A percentile compares a stretch with the other conserved stretches of the same genome.
Conservation (phyloP, 2,329 filamentous ascomycete species). For the Colletotrichum scovillei region DNA sequence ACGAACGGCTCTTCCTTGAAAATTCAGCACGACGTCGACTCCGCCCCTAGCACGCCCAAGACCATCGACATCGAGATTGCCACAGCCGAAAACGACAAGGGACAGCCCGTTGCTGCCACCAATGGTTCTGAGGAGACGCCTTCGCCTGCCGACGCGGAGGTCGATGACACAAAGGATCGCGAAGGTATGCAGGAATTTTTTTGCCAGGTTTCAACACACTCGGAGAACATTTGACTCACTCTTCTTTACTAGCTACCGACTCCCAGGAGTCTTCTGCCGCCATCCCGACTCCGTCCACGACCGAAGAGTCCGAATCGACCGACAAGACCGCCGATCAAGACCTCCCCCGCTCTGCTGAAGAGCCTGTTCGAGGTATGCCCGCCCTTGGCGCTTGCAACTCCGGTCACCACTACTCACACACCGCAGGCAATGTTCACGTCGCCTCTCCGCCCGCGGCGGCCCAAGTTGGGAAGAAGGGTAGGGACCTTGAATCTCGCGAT, state of each 20-base stretch:
- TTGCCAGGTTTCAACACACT: not conserved
- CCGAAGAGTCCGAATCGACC: constrained; percentile 22
- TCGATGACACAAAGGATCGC: constrained; percentile 5
- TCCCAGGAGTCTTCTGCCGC: constrained; percentile 14
- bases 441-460: not conserved
- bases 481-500: not conserved
- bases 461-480: not conserved
- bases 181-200: constrained; percentile 16
- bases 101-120: not conserved
- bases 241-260: not conserved
- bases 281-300: constrained; percentile 1
- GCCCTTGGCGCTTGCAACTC: not conserved
- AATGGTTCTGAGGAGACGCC: not conserved
- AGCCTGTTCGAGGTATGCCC: constrained; percentile 18
- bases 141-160: not conserved
- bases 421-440: not conserved
- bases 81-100: not conserved
- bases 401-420: not conserved
- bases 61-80: constrained; percentile 5
- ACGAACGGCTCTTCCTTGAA: constrained; percentile 38
- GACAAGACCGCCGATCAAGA: constrained; percentile 27
- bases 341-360: not conserved
- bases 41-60: constrained; percentile 33
- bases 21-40: constrained; percentile 34
- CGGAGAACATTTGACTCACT: not conserved